These are phyloP conservation scores for Cornus florida DNA, from an alignment of 148 eudicot genomes.

Conservation along the genomic window DNA sequence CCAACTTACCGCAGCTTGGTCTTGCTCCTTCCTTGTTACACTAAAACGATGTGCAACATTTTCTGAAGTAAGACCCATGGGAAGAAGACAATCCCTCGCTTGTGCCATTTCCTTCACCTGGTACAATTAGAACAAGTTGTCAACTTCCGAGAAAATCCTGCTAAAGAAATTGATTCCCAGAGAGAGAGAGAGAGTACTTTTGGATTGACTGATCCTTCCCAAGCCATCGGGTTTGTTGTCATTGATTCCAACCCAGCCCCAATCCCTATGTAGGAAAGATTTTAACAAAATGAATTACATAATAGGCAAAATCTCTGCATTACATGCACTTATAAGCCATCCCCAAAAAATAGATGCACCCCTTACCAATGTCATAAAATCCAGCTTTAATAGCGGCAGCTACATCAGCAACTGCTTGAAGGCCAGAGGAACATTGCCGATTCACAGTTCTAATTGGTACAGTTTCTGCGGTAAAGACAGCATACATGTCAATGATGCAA, in stretches of 20 bases:
- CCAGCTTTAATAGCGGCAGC: constrained; percentile 99
- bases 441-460: constrained; percentile 94
- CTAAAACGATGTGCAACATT: constrained; percentile 91
- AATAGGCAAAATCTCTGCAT: background rate
- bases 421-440: constrained; percentile 98
- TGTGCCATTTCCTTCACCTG: constrained; percentile 72
- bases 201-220: constrained; percentile 90
- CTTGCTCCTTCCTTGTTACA: constrained; percentile 89
- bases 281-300: background rate
- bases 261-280: constrained; percentile 53
- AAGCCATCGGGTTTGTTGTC: constrained; percentile 87
- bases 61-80: constrained; percentile 97
- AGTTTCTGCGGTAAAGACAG: constrained; percentile 50
- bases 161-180: background rate
- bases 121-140: constrained; percentile 7
- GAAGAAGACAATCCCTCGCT: constrained; percentile 95
- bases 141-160: constrained; percentile 6
- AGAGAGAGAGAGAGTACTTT: constrained; percentile 40
- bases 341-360: background rate
- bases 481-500: constrained; percentile 3
- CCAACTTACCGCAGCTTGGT: constrained; percentile 91
- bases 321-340: background rate
- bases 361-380: constrained; percentile 91
- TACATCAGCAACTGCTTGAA: constrained; percentile 99
- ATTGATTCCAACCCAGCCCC: constrained; percentile 97